Base-by-base conservation (phyloP, 2,329 filamentous ascomycete genomes). In the Alternaria hordeiaustralica region DNA sequence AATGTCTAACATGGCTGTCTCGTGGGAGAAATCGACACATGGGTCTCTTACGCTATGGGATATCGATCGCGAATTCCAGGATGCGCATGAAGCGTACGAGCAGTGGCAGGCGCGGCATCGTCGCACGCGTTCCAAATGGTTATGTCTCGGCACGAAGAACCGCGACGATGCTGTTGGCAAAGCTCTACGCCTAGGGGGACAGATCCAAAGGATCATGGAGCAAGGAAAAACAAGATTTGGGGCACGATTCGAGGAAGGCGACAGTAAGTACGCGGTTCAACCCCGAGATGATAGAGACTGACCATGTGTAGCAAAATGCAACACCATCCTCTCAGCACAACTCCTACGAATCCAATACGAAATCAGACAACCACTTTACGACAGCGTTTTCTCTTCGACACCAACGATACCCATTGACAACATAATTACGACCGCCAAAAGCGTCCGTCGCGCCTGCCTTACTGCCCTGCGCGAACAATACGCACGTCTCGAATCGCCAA, bases 31-130 rank as follows among this genome's bases (percentile, higher is more conserved):
- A 51, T 65, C 73, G n/a, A 67, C 75, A 23, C 75, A 77, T 58
- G 69, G 71, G 12, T 74, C 71, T 10, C 69, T 78, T 23, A 70
- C 72, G 9, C 67, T 79, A 6, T 79, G 77, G 77, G 76, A 79
- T 58, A 78, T 79, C 47, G 77, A 78, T 23, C 74, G 71, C 58
- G 75, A 78, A 47, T 78, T 79, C 50, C 74, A 76, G 46, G 74
- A 75, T 50, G 70, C 74, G 18, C 63, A 75, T 61, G 75, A 78
- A 26, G 70, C 74, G 12, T 79, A 79, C 61, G 71, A 75, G 59
- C 75, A 76, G 66, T 74, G 73, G 67, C 66, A 71, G 56, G 63
- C 69, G 10, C 68, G 69, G 20, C 63, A 69, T 33, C 66, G 61
- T 23, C 68, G 65, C 28, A 72, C 63, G 47, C 69, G 73, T 5